Base-by-base conservation (phyloP, 371 early-diverging fungal genomes). In the Lichtheimia ornata region DNA sequence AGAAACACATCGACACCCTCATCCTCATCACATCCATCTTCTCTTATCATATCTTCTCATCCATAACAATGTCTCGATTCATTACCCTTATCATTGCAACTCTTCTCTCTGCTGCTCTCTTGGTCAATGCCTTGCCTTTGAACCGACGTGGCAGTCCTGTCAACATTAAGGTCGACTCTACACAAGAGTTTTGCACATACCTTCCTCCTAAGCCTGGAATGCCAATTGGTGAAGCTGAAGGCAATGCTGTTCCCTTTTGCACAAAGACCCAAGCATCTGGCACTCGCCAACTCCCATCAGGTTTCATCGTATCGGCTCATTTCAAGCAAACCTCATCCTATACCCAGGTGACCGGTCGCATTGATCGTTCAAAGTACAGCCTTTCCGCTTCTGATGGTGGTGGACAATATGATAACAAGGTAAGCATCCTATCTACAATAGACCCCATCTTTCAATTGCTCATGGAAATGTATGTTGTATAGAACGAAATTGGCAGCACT, bases 341-440 rank as follows among this genome's bases (percentile, higher is more conserved):
- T 53, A 61, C 66, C n/a, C 84, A 84, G 67, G 59, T 84, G 17
- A 81, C 82, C 25, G 84, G 82, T 18, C 70, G 72, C 9, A 78
- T 84, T 43, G 68, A 84, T 53, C 70, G 74, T 11, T 50, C 66
- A 3, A 70, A 61, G 42, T 84, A 79, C 35, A 51, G 64, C 5
- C 62, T 82, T n/a, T 60, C 50, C 28, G 54, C 67, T 53, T 59
- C 64, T 14, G 84, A 82, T 60, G 77, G 75, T 35, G 84, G 84
- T 41, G 84, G 84, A 17, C 84, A 84, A 61, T 79, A 81, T 30
- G 84, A 69, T 27, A 41, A 60, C 42, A 58, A 53, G 58, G 63
- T 63, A 24, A n/a, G 22, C 0, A 17, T 35, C 35, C 9, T 52
- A 6, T 40, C 14, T 25, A 30, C 30, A 14, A 28, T n/a, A 5